A percentile compares a stretch with the other conserved stretches of the same genome.
phyloP scores from a whole-genome alignment of 2,329 filamentous ascomycete genomes.

The Neonectria neomacrospora region DNA sequence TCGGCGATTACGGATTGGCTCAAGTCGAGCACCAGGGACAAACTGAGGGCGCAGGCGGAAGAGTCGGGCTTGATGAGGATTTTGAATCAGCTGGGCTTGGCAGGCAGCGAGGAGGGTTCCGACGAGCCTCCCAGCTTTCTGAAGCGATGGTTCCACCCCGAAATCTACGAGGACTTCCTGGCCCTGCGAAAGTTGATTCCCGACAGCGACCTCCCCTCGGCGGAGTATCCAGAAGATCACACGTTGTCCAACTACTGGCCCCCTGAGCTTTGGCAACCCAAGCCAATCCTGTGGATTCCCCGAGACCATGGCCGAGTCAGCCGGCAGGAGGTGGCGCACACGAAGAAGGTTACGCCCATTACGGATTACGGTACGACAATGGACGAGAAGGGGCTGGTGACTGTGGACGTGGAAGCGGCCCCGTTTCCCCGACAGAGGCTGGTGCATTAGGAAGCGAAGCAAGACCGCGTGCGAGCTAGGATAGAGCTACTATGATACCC shows the following conservation, averaged over 20 bases:
- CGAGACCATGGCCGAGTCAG: conserved; percentile 79
- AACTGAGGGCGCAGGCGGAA: conserved; percentile 41
- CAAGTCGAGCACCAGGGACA: conserved; percentile 52
- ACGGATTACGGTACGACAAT: conserved; percentile 66
- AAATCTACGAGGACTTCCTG: conserved; percentile 78
- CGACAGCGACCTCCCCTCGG: conserved; percentile 55
- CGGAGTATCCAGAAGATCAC: conserved; percentile 63
- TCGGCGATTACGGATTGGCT: conserved; percentile 48
- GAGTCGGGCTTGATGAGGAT: conserved; percentile 45
- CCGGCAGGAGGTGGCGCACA: conserved; percentile 80
- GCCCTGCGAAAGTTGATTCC: conserved; percentile 77
- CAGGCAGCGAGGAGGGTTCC: conserved; percentile 41
- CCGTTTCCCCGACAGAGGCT: conserved; percentile 50
- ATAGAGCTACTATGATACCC: conserved; percentile 43
- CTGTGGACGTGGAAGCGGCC: conserved; percentile 52
- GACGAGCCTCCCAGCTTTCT: conserved; percentile 61
- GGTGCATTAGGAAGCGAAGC: conserved; percentile 51
- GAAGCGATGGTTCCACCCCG: conserved; percentile 79
- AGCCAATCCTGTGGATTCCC: conserved; percentile 86
- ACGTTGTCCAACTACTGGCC: conserved; percentile 76
- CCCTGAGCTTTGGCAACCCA: conserved; percentile 66
- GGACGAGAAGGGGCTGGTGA: conserved; percentile 49
- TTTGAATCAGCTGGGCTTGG: conserved; percentile 43
- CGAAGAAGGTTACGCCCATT: conserved; percentile 77
- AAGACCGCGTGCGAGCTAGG: conserved; percentile 18